A percentile compares a stretch with the other conserved stretches of the same genome.
Evolutionary conservation across 192 early-diverging fungal species (phyloP).

Genomic region (Coemansia biformis): DNA sequence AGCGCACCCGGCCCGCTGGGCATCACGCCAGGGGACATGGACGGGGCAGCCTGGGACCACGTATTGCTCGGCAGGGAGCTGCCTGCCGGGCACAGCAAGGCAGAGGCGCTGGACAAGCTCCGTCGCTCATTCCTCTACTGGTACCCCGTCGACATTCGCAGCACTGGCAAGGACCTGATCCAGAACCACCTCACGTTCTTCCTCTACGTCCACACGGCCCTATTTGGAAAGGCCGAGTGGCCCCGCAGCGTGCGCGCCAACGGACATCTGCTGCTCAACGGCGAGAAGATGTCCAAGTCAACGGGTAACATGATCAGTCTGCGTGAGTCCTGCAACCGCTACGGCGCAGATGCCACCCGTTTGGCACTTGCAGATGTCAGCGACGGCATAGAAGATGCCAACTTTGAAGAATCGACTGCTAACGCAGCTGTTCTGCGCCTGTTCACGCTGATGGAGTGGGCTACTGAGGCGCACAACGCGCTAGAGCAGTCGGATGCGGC

Average conservation of each 20-base stretch:
- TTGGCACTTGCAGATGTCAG: slow-evolving; percentile 95
- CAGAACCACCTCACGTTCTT: slow-evolving; percentile 97
- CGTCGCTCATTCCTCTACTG: slow-evolving; percentile 94
- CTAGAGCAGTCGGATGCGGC: slow-evolving; percentile 50
- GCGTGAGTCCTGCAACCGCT: slow-evolving; percentile 70
- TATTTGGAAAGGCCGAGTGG: slow-evolving; percentile 91
- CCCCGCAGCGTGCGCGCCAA: slow-evolving; percentile 81
- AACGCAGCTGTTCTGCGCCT: slow-evolving; percentile 93
- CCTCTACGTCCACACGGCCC: slow-evolving; percentile 91
- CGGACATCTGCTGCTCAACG: slow-evolving; percentile 92
- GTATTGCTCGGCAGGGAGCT: slow-evolving; percentile 68
- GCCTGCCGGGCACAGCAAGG: slow-evolving; percentile 51
- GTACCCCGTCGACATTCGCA: slow-evolving; percentile 95
- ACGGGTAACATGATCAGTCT: slow-evolving; percentile 94
- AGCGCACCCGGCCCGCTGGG: slow-evolving; percentile 67
- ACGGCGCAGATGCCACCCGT: slow-evolving; percentile 94
- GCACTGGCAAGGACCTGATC: slow-evolving; percentile 94
- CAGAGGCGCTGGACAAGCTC: slow-evolving; percentile 67
- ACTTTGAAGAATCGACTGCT: slow-evolving; percentile 92
- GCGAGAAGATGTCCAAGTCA: slow-evolving; percentile 97
- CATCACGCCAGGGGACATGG: slow-evolving; percentile 81
- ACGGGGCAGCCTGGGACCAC: slow-evolving; percentile 88
- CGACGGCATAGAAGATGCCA: slow-evolving; percentile 94
- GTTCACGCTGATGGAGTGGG: slow-evolving; percentile 86
- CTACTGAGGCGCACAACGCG: slow-evolving; percentile 62